Base-by-base conservation (phyloP, 495 filamentous ascomycete species). In the Platismatia glauca region DNA sequence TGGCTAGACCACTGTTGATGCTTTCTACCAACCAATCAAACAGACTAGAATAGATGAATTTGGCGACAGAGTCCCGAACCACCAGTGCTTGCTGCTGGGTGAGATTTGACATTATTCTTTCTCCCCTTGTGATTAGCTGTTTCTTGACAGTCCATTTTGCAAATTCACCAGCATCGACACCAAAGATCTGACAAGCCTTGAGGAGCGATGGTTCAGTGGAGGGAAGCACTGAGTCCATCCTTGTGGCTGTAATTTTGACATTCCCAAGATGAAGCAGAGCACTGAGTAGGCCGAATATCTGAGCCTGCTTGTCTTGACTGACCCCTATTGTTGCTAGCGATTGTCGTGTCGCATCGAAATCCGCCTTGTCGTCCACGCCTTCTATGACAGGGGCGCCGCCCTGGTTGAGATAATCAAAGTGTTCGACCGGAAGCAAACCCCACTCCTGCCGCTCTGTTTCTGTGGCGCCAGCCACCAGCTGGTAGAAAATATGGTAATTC, bases 91-190 rank as follows among this genome's bases (percentile, higher is more conserved):
- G 93, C 66, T 94, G 90, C 69, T 95, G 91, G 7, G 89, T 95
- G 48, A 99, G 75, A 69, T 96, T 96, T 46, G 95, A 97, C 55
- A 91, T 91, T 68, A 97, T 99, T 77, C 96, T 96, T 72, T 99
- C 94, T 7, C 92, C 95, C 65, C 94, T 84, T 33, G 95, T 99
- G 68, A 97, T 87, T 52, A 99, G 81, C 73, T 97, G 94, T 73
- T 99, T 99, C 81, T 99, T 99, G 44, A 96, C 89, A 52, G 95
- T 97, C 94, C 94, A 99, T 76, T 91, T 97, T 60, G 94, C 91
- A 73, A 99, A 99, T 67, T 95, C 89, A 35, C 80, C 77, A 29
- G 83, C 79, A 71, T 95, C 84, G 61, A 99, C 95, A 31, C 95
- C 94, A 35, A 99, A 82, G 66, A 97, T 88, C 38, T 84, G 77